Percentiles rank a stretch among this genome's conserved stretches.
Conservation (phyloP, 1,284 basidiomycete species). For the Apiotrichum mycotoxinovorans region DNA sequence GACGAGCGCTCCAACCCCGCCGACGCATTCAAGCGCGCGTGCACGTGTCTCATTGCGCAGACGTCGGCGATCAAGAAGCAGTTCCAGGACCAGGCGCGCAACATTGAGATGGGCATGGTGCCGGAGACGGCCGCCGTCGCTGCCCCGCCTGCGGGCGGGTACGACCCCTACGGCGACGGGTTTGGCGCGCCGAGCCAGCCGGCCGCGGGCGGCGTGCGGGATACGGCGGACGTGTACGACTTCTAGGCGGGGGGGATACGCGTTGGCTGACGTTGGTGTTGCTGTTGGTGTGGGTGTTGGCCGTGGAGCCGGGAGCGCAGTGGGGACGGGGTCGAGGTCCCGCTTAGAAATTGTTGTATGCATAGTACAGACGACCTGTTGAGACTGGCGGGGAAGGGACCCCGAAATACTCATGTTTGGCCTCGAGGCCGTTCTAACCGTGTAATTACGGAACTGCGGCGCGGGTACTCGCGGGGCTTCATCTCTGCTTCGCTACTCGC, state of each 20-base stretch:
- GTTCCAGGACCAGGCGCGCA: conserved; percentile 54
- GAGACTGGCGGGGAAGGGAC: too few species aligned
- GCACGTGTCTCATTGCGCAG: conserved; percentile 74
- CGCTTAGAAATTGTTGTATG: too few species aligned
- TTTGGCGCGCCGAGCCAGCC: conserved; percentile 20
- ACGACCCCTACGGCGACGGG: conserved; percentile 46
- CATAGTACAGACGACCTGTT: too few species aligned
- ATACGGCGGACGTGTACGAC: conserved; percentile 40
- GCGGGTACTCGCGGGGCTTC: too few species aligned
- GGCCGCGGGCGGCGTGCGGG: conserved; percentile 15
- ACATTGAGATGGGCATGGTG: conserved; percentile 50
- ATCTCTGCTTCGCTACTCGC: too few species aligned
- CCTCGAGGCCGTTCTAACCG: too few species aligned
- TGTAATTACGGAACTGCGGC: too few species aligned
- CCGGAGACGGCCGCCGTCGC: conserved; percentile 31
- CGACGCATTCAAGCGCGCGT: conserved; percentile 77
- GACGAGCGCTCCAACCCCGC: conserved; percentile 82
- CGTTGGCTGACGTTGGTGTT: background rate
- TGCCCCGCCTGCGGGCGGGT: conserved; percentile 20
- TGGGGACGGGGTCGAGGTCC: too few species aligned
- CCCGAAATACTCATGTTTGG: too few species aligned
- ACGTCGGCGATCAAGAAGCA: conserved; percentile 55
- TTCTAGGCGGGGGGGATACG: conserved; percentile 24
- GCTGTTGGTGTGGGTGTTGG: too few species aligned
- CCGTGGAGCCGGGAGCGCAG: too few species aligned